Evolutionary conservation across 2,329 filamentous ascomycete species (phyloP), one percentile per base, ranked within the genome.

Genomic region (Cytospora paraplurivora): DNA sequence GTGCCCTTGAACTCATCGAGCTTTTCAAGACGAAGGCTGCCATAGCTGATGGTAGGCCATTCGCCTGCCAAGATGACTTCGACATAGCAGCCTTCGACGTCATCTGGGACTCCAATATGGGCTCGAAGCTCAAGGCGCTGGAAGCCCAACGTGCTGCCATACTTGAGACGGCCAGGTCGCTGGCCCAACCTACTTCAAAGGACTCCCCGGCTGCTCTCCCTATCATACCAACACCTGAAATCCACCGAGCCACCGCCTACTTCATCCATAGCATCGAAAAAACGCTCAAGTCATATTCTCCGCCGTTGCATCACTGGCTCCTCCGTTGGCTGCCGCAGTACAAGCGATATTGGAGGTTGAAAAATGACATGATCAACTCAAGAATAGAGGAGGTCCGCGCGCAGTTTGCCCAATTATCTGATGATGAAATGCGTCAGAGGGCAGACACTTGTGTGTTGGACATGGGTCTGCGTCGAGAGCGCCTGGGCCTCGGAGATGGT

Each of bases 21-120:
- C 13, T 54, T 32, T 21, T 54, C 4, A 54, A 13, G 15, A 19
- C 7, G 6, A 19, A 54, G 33, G 7, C 52, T 4, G 5, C 2
- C 5, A 1, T 54, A 34, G 52, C 52, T 13, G 33, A 19, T 21
- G 52, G 52, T 34, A 32, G 52, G 5, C 17, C 52, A 4, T 54
- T 54, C n/a, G 12, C 52, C 17, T 54, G 52, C 52, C 37, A 35
- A 7, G 52, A 54, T 13, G 52, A 54, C 27, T 54, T 54, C 10
- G 52, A 54, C 8, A 8, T 54, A 11, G 52, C 52, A 13, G 52
- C 52, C 21, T 54, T 54, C 5, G 52, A 54, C 7, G 7, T 54
- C 5, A 54, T 54, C 6, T 54, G 52, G 17, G 15, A 5, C 15
- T 10, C 37, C 3, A 21, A 35, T 6, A 35, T 54, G 33, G 52